Percentiles rank a stretch among this genome's conserved stretches.
Conservation (phyloP, 2,329 filamentous ascomycete genomes). For the Pyrenochaeta sp. region DNA sequence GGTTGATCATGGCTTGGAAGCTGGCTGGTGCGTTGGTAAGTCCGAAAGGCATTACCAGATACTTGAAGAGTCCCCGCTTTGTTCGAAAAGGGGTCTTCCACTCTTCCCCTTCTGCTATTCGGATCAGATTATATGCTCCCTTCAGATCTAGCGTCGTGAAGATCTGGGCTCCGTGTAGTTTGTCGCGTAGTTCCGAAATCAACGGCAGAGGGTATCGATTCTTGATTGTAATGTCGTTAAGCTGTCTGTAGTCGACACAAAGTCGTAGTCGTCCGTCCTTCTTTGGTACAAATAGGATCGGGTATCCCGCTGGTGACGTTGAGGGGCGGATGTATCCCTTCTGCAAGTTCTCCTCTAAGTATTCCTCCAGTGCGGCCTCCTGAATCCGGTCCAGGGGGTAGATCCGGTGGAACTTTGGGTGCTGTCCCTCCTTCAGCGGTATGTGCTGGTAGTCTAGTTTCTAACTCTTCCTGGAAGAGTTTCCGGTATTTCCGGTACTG, state of each 20-base stretch:
- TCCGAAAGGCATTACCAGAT: constrained; percentile 9
- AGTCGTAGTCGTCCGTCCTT: background rate
- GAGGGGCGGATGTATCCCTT: background rate
- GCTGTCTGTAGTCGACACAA: background rate
- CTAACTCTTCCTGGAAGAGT: no score
- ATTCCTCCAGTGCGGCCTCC: background rate
- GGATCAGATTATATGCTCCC: constrained; percentile 12
- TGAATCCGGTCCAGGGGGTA: no score
- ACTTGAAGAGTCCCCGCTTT: constrained; percentile 12
- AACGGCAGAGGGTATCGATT: constrained; percentile 16
- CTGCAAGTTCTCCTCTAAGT: background rate
- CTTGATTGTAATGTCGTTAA: constrained; percentile 12
- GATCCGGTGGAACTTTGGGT: no score
- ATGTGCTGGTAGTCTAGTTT: no score
- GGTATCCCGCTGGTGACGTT: background rate
- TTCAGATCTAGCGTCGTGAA: constrained; percentile 16
- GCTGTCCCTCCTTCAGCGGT: no score
- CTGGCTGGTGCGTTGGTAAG: constrained; percentile 5
- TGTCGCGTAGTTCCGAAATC: constrained; percentile 13
- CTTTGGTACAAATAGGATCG: background rate
- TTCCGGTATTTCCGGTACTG: no score
- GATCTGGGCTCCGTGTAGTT: constrained; percentile 9
- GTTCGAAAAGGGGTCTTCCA: constrained; percentile 16
- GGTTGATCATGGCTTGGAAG: constrained; percentile 15
- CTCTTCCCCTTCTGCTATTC: constrained; percentile 12